Evolutionary conservation across 306 rosid genomes (phyloP), one percentile per base, ranked within the genome.

Genomic region (Sechiopsis laciniata): DNA sequence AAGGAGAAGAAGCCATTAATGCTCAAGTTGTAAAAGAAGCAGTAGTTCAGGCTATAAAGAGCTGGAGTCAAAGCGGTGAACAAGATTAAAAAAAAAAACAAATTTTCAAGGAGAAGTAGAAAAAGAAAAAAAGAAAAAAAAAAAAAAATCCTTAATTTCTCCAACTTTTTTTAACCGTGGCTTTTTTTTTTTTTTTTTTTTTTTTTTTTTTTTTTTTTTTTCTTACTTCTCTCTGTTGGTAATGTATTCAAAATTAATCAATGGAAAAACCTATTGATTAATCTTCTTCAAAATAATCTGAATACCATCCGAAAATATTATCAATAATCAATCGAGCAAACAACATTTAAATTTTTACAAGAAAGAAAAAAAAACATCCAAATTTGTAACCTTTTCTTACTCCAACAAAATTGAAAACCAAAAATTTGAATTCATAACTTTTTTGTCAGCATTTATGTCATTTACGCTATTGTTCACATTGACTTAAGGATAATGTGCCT

Each of bases 11-110:
- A 73, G 77, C 78, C 65, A 78, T 84, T 69, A 80, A 84, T 76
- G 83, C 83, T 55, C 76, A 82, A 59, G 75, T 79, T 26, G 83
- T 84, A 61, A 86, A 86, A 72, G 82, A 82, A 72, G 84, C 86
- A 17, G 83, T 86, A 74, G 74, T 77, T 29, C 71, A 76, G 71
- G 87, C 90, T 32, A 84, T 84, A 66, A 84, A 80, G 82, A 84
- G 61, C 73, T 86, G 90, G 90, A 80, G 78, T 60, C 83, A 81
- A 70, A 75, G 71, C 19, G 51, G 57, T 48, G 83, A 82, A 73
- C 82, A 79, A 76, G 74, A 73, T 19, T 83, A 83, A 58, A 73
- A 54, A 37, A 48, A 50, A 50, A 50, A 57, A 13, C 40, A 22
- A 71, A 5, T 0, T 3, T 48, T 37, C 51, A 16, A 64, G 20